Evolutionary conservation across 768 basidiomycete species (phyloP).

Genomic region (Epithele typhae): DNA sequence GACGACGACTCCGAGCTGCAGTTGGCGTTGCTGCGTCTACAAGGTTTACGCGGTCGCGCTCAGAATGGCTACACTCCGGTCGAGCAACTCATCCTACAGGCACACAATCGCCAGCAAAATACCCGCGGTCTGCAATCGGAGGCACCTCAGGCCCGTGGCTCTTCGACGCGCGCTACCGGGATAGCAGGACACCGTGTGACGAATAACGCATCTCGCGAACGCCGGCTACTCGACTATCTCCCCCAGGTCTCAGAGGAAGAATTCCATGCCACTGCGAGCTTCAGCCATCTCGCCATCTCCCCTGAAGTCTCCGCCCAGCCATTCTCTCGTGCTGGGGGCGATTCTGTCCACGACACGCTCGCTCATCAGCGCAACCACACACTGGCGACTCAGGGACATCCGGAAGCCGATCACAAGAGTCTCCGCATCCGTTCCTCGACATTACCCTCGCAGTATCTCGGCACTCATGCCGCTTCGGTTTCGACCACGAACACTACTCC

Average conservation of each 20-base stretch:
- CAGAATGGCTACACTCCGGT: constrained; percentile 61
- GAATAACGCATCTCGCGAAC: no score
- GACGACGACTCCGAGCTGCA: constrained; percentile 16
- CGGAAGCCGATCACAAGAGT: constrained; percentile 12
- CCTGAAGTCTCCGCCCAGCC: no score
- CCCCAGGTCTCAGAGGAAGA: constrained; percentile 32
- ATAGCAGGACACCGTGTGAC: no score
- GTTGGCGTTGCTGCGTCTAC: constrained; percentile 12
- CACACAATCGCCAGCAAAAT: constrained; percentile 1
- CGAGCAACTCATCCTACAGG: constrained; percentile 65
- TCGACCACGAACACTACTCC: constrained; percentile 2
- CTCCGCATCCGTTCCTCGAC: constrained; percentile 22
- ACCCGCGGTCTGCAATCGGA: no score
- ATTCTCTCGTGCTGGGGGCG: no score
- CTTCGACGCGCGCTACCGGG: no score
- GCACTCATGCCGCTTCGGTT: not conserved
- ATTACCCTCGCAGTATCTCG: constrained; percentile 21
- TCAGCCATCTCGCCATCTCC: no score
- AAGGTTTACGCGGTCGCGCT: constrained; percentile 24
- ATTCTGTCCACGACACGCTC: no score
- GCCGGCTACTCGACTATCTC: constrained; percentile 17
- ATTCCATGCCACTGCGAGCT: constrained; percentile 26
- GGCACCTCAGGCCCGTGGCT: no score
- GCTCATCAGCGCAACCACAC: constrained; percentile 25
- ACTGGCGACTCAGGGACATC: constrained; percentile 16